Evolutionary conservation across 331 rosid genomes (phyloP).

Genomic region (Rhamnella rubrinervis): DNA sequence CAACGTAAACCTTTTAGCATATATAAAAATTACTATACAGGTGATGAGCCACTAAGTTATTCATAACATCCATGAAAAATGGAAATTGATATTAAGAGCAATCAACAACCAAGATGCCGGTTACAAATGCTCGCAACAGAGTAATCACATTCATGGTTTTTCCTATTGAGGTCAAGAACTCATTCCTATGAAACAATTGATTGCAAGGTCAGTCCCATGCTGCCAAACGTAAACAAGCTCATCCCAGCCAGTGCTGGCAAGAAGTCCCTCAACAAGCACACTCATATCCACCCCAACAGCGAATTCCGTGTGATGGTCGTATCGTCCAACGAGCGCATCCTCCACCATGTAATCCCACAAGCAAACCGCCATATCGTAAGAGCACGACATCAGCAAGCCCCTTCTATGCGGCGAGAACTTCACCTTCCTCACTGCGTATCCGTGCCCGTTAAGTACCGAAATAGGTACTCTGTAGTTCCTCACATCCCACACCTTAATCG

Average conservation of each 20-base stretch:
- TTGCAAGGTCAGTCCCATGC: constrained; percentile 89
- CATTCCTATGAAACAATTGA: too few relatives aligned
- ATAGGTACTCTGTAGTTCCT: constrained; percentile 57
- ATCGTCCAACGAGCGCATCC: constrained; percentile 77
- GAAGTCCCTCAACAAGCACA: constrained; percentile 83
- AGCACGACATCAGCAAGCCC: constrained; percentile 66
- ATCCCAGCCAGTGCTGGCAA: constrained; percentile 97
- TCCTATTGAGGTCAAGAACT: too few relatives aligned
- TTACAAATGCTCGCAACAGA: too few relatives aligned
- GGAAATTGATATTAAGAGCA: too few relatives aligned
- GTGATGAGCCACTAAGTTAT: too few relatives aligned
- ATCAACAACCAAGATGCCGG: too few relatives aligned
- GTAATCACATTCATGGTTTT: too few relatives aligned
- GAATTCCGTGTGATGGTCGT: constrained; percentile 86
- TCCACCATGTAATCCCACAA: constrained; percentile 88
- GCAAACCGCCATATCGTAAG: constrained; percentile 91
- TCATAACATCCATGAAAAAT: too few relatives aligned
- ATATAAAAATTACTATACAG: too few relatives aligned
- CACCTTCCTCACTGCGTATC: constrained; percentile 71
- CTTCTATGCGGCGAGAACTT: constrained; percentile 77
- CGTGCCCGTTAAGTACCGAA: constrained; percentile 72
- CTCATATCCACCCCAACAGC: constrained; percentile 92
- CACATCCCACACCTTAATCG: constrained; percentile 85
- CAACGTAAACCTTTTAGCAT: too few relatives aligned
- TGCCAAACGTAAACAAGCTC: constrained; percentile 94